Evolutionary conservation across 2,329 filamentous ascomycete genomes (phyloP).

Genomic region (Coniochaeta hoffmannii): DNA sequence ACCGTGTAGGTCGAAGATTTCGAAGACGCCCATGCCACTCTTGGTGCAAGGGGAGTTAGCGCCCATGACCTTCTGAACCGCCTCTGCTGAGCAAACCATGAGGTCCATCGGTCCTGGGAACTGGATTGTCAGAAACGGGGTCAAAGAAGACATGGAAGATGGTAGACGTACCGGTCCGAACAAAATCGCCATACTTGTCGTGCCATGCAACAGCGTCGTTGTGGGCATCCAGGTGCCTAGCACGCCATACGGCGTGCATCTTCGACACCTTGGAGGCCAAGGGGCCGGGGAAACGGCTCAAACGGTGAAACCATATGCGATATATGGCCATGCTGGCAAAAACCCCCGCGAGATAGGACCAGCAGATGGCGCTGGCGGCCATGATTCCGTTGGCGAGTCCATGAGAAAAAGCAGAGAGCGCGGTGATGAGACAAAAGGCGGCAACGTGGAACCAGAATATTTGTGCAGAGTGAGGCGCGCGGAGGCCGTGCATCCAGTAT

Average conservation of each 20-base stretch:
- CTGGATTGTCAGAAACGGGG: not conserved
- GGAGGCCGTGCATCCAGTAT: not conserved
- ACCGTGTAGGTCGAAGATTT: not conserved
- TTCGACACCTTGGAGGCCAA: conserved; percentile 2
- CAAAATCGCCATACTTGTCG: conserved; percentile 4
- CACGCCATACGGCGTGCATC: conserved; percentile 4
- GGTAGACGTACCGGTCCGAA: not conserved
- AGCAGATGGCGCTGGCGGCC: not conserved
- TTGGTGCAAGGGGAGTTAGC: not conserved
- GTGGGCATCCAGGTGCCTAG: conserved; percentile 4
- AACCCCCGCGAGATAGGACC: not conserved
- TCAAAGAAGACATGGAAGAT: not conserved
- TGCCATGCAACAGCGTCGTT: conserved; percentile 5
- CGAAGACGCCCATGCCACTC: not conserved
- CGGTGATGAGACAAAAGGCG: not conserved
- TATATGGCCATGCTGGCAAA: conserved; percentile 9
- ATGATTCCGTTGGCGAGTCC: not conserved
- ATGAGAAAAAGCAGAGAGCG: not conserved
- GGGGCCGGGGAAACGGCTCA: not conserved
- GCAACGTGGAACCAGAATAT: not conserved
- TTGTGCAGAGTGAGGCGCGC: not conserved
- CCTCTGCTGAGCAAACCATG: not conserved
- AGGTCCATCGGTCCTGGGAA: conserved; percentile 1
- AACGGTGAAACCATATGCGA: not conserved
- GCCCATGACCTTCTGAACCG: not conserved